Conservation (phyloP, 352 stramenopile species). For the Phytophthora ohioensis region DNA sequence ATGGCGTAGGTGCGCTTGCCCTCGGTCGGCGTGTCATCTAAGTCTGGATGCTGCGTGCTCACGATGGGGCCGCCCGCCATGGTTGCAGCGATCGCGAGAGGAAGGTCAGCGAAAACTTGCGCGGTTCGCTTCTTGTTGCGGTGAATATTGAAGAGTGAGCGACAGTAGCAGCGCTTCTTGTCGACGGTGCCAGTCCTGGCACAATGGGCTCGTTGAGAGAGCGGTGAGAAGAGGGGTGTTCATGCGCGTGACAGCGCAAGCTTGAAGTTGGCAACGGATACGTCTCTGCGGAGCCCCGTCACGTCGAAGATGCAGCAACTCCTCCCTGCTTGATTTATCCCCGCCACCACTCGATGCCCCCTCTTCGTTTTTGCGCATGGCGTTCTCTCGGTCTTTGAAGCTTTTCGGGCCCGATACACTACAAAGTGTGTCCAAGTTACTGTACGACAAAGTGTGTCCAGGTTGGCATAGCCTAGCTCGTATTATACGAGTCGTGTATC, state of each 20-base stretch:
- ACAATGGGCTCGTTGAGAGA: not conserved
- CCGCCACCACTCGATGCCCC: not conserved
- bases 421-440: not conserved
- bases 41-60: constrained; percentile 12
- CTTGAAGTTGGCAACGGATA: constrained; percentile 9
- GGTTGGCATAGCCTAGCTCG: not conserved
- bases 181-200: not conserved
- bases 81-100: not conserved
- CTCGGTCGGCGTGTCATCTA: constrained; percentile 39
- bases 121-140: not conserved
- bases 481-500: not conserved
- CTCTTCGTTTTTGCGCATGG: not conserved
- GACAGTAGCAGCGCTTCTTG: no score
- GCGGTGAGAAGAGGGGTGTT: not conserved
- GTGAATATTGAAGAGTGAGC: constrained; percentile 18
- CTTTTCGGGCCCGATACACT: not conserved
- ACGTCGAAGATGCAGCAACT: not conserved
- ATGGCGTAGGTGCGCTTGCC: constrained; percentile 48
- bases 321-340: constrained; percentile 11
- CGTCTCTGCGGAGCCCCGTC: not conserved
- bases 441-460: not conserved
- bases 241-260: not conserved
- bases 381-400: not conserved
- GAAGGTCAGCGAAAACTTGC: not conserved
- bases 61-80: constrained; percentile 26